These are phyloP conservation scores for Ilex paraguariensis DNA, from an alignment of 305 asterid genomes.

Conservation along the genomic window DNA sequence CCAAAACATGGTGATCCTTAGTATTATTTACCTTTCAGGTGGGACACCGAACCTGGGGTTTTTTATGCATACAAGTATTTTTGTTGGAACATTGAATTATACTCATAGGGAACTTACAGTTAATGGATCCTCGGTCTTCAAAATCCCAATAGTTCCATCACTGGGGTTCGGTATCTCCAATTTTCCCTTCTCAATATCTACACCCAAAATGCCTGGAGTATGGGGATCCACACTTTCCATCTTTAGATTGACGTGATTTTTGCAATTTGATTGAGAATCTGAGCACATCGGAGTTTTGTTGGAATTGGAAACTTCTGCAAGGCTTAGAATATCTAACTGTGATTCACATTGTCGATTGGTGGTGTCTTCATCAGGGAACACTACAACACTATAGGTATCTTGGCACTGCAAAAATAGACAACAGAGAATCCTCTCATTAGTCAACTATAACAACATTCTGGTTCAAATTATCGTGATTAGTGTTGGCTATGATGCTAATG, in stretches of 20 bases:
- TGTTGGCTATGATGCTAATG: no score
- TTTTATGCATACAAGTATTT: no score
- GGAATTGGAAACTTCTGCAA: conserved; percentile 28
- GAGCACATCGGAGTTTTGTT: conserved; percentile 36
- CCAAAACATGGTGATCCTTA: no score
- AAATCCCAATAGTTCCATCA: conserved; percentile 7
- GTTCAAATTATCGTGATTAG: no score
- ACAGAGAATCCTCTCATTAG: no score
- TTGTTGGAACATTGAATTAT: not conserved
- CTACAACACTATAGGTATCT: conserved; percentile 28
- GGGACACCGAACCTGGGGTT: no score
- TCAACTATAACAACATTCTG: no score
- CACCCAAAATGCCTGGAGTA: conserved; percentile 13
- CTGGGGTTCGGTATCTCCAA: conserved; percentile 5
- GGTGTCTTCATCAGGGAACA: conserved; percentile 37
- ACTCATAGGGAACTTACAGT: conserved; percentile 13
- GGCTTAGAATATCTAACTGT: conserved; percentile 18
- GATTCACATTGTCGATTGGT: conserved; percentile 29
- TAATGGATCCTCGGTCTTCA: conserved; percentile 17
- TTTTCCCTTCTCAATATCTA: conserved; percentile 23
- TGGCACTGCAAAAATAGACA: conserved; percentile 36
- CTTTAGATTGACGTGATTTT: conserved; percentile 17
- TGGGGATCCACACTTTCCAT: conserved; percentile 9
- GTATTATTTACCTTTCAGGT: no score
- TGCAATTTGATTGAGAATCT: conserved; percentile 32